A percentile compares a stretch with the other conserved stretches of the same genome.
These are phyloP conservation scores for Beauveria asiatica DNA, from an alignment of 2,329 filamentous ascomycete genomes.

Conservation along the genomic window DNA sequence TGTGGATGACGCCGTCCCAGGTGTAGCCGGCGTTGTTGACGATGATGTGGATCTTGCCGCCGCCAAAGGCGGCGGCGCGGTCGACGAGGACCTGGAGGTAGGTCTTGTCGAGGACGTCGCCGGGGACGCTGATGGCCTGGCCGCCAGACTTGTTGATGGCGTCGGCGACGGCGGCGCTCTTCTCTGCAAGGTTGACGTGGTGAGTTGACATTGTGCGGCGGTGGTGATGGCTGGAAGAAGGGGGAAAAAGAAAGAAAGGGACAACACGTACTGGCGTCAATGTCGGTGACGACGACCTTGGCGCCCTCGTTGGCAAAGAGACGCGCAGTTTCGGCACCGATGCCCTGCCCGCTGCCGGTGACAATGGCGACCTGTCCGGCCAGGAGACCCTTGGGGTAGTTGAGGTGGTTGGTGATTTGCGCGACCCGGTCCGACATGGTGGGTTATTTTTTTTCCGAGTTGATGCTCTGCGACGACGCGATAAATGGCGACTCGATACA, in stretches of 20 bases:
- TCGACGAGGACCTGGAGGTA: conserved; percentile 68
- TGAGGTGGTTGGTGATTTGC: conserved; percentile 71
- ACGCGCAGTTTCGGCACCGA: conserved; percentile 74
- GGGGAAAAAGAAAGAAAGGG: too few relatives aligned
- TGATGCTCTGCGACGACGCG: too few relatives aligned
- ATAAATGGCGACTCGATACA: too few relatives aligned
- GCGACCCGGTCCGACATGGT: conserved; percentile 50
- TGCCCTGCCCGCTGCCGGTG: conserved; percentile 79
- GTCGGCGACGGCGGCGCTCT: conserved; percentile 59
- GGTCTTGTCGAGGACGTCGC: conserved; percentile 63
- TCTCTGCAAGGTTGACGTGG: conserved; percentile 40
- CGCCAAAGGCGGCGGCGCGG: conserved; percentile 69
- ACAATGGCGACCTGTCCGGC: conserved; percentile 78
- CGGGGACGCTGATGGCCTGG: conserved; percentile 62
- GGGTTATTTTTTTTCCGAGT: conserved; percentile 4
- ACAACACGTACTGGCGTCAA: conserved; percentile 56
- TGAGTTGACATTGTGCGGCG: background rate
- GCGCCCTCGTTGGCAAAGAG: conserved; percentile 84
- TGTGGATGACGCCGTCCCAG: conserved; percentile 89
- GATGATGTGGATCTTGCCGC: conserved; percentile 82
- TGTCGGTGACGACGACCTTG: conserved; percentile 75
- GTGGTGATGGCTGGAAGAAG: background rate
- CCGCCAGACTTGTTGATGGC: conserved; percentile 60
- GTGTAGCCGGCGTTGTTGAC: conserved; percentile 91
- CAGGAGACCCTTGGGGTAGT: conserved; percentile 72